Base-by-base conservation (phyloP, 1,284 basidiomycete species). In the Microbotryomycetes sp. region DNA sequence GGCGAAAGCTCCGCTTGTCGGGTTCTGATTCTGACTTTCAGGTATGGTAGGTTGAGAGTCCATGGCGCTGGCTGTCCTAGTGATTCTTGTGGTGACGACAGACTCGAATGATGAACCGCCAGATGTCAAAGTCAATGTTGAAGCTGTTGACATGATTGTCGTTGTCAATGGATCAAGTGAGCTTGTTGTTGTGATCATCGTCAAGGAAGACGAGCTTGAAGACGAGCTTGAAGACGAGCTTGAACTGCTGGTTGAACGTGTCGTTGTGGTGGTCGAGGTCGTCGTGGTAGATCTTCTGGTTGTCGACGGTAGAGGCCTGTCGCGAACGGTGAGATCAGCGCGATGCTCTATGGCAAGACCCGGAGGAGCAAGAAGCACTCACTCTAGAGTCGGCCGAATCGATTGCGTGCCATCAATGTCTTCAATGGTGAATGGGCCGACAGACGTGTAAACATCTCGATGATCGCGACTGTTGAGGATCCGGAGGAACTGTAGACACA, bases 391-490 rank as follows among this genome's bases (percentile, higher is more conserved):
- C 36, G 36, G 36, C 19, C 36, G 36, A 19, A 42, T 42, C 36
- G 36, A 42, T 42, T 42, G 12, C 36, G 36, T 42, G 19, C 36
- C 36, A 19, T 42, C 36, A 42, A 42, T 42, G 19, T 42, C 36
- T 1, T 61, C 23, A 56, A 67, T 64, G 12, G 28, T 51, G 55
- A 67, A 56, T 6, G 63, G 58, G 3, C 58, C 60, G 28, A 58
- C 58, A 19, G 53, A 53, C 22, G 63, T 48, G 63, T 67, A 67
- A 36, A 62, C 54, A 14, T 54, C 52, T 16, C 46, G 28, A 4
- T 47, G 42, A 26, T 60, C 48, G 22, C 46, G 45, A 4, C 59
- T 58, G 55, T 65, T 64, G 55, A 67, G 62, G 22, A 67, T 67
- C 9, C 54, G 58, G 22, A 67, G 46, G 22, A 36, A 36, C 65